A percentile compares a stretch with the other conserved stretches of the same genome.
These are phyloP conservation scores for Aspergillus affinis DNA, from an alignment of 495 filamentous ascomycete genomes.

Conservation along the genomic window DNA sequence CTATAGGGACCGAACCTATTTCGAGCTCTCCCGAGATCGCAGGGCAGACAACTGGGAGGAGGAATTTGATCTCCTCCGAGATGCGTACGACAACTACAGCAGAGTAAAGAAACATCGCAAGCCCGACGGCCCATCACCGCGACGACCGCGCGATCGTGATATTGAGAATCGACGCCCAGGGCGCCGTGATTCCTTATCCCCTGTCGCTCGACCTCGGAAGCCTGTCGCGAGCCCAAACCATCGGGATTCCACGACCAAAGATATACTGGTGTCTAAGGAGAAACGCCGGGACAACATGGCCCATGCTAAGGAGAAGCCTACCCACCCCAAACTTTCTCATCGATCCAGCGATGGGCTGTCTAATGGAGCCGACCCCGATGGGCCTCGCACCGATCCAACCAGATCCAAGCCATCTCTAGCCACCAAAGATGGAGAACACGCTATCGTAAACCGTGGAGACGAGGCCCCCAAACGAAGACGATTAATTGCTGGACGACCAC, in stretches of 20 bases:
- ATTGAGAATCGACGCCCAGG: constrained; percentile 48
- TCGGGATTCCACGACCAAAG: constrained; percentile 31
- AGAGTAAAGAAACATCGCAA: constrained; percentile 45
- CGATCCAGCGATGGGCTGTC: constrained; percentile 23
- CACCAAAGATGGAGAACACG: constrained; percentile 37
- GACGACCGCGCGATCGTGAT: constrained; percentile 58
- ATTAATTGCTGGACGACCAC: constrained; percentile 45
- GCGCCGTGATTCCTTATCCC: constrained; percentile 52
- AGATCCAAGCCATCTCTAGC: constrained; percentile 28
- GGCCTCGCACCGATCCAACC: constrained; percentile 20
- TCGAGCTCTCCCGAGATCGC: constrained; percentile 77
- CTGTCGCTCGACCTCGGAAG: constrained; percentile 47
- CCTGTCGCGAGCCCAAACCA: constrained; percentile 32
- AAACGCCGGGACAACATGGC: constrained; percentile 30
- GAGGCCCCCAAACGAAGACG: constrained; percentile 41
- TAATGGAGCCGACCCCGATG: constrained; percentile 34
- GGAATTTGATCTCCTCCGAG: constrained; percentile 78
- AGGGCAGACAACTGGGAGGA: constrained; percentile 86
- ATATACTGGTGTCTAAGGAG: constrained; percentile 29
- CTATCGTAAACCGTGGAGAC: constrained; percentile 30
- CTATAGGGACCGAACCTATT: constrained; percentile 71
- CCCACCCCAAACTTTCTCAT: constrained; percentile 27
- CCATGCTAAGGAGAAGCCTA: constrained; percentile 32
- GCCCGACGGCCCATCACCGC: constrained; percentile 50
- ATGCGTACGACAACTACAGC: constrained; percentile 67